Evolutionary conservation across 1,139 yeast genomes (phyloP).

Genomic region (Saccharomycopsis hybrid): DNA sequence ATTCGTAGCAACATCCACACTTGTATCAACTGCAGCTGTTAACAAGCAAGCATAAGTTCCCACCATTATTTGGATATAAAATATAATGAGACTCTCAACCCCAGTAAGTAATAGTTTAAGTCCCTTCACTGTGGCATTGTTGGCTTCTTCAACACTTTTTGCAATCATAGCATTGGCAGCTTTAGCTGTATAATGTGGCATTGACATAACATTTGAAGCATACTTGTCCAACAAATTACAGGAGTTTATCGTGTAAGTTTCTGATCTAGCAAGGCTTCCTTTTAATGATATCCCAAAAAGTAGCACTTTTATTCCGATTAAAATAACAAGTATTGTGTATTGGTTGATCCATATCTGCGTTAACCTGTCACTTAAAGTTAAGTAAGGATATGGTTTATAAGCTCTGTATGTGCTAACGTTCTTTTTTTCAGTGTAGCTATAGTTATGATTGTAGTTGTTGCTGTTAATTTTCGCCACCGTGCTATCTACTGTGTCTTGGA

Average conservation of each 20-base stretch:
- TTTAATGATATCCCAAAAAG: constrained; percentile 42
- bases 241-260: constrained; percentile 27
- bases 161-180: constrained; percentile 48
- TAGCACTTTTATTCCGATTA: constrained; percentile 44
- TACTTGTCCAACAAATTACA: constrained; percentile 44
- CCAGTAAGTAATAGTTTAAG: constrained; percentile 45
- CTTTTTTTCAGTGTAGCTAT: too few species aligned
- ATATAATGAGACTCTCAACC: constrained; percentile 52
- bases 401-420: too few species aligned
- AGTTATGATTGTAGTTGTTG: too few species aligned
- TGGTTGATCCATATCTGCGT: constrained; percentile 57
- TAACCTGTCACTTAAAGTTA: constrained; percentile 40
- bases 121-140: constrained; percentile 37
- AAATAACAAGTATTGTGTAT: constrained; percentile 40
- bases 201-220: constrained; percentile 36
- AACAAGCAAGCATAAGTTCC: constrained; percentile 86
- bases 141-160: constrained; percentile 39
- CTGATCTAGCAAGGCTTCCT: constrained; percentile 33
- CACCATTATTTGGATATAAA: constrained; percentile 62
- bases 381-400: constrained; percentile 24
- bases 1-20: constrained; percentile 67
- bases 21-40: constrained; percentile 65
- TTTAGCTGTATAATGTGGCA: constrained; percentile 52
- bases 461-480: too few species aligned
- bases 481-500: too few species aligned